phyloP scores from a whole-genome alignment of 2,329 filamentous ascomycete species.

The Cercospora citrullina region DNA sequence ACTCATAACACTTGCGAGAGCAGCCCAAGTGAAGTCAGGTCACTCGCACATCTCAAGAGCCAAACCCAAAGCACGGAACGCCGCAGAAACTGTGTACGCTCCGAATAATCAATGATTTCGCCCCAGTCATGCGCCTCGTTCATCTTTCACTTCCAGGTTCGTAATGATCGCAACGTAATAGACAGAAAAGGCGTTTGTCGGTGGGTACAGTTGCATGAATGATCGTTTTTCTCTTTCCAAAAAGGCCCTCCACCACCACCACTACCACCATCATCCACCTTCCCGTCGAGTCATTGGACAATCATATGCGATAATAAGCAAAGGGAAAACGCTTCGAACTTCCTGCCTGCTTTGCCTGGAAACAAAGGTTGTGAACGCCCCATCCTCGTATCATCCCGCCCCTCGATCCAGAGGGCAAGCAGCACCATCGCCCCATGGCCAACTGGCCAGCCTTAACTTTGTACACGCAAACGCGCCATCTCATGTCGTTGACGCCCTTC shows the following conservation, averaged over 20 bases:
- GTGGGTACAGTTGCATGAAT: background rate
- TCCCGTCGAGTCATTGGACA: background rate
- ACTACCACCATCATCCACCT: background rate
- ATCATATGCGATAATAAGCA: slow-evolving; percentile 2
- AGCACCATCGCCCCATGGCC: background rate
- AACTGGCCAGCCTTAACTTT: background rate
- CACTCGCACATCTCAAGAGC: background rate
- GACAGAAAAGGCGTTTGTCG: background rate
- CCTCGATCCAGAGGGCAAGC: background rate
- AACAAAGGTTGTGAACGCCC: slow-evolving; percentile 14
- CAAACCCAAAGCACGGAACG: background rate
- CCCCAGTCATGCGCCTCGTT: background rate
- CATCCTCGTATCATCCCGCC: slow-evolving; percentile 2
- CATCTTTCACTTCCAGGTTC: background rate
- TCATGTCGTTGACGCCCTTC: slow-evolving; percentile 3
- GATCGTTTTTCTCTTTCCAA: slow-evolving; percentile 2
- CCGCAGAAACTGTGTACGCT: background rate
- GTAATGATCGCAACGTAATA: background rate
- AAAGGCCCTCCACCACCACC: background rate
- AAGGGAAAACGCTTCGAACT: slow-evolving; percentile 7
- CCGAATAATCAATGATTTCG: background rate
- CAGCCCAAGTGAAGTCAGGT: background rate
- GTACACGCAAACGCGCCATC: slow-evolving; percentile 13
- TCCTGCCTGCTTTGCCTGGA: slow-evolving; percentile 16
- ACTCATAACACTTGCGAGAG: background rate